Base-by-base conservation (phyloP, 1,139 yeast genomes). In the Geotrichum reessii region DNA sequence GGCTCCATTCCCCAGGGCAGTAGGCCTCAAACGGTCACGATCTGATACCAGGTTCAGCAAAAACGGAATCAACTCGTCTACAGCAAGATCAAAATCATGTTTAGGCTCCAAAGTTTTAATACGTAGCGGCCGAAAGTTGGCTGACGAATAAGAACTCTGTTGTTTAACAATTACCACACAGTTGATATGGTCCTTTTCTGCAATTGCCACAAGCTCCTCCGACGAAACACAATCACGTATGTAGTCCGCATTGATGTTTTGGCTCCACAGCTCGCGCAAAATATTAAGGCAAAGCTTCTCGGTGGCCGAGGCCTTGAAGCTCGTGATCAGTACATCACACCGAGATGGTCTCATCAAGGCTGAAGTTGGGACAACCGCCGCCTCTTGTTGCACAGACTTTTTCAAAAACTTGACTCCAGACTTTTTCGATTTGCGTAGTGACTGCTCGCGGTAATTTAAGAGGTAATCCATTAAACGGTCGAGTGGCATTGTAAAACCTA, bases 401-500 rank as follows among this genome's bases (percentile, higher is more conserved):
- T 57, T 53, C 46, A 52, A 46, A 47, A 55, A 50, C 62, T 69
- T 53, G 55, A 40, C 61, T 31, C 50, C 47, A 28, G 59, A 57
- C 56, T 60, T 63, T 55, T 64, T 65, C 46, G 64, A 62, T 27
- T 59, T 58, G 54, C 61, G 65, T 49, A 59, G 63, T 31, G 56
- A 40, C 28, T 53, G 55, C 40, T 68, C 71, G 24, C 71, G 63
- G 60, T 59, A 79, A 61, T 76, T 78, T 50, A 75, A 71, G 69
- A 83, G 79, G 1, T 79, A 73, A 40, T 76, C 76, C 63, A 80
- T 79, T 1, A 85, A 72, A 33, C 78, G 78, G 65, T 84, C 88
- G 77, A 86, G 81, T 0, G 86, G 86, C 58, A 93, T 72, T 62
- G 89, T 85, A 67, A 93, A 87, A 0, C 98, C 98, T 40, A 91